Evolutionary conservation across 495 filamentous ascomycete species (phyloP).

Genomic region (Jackrogersella minutella): DNA sequence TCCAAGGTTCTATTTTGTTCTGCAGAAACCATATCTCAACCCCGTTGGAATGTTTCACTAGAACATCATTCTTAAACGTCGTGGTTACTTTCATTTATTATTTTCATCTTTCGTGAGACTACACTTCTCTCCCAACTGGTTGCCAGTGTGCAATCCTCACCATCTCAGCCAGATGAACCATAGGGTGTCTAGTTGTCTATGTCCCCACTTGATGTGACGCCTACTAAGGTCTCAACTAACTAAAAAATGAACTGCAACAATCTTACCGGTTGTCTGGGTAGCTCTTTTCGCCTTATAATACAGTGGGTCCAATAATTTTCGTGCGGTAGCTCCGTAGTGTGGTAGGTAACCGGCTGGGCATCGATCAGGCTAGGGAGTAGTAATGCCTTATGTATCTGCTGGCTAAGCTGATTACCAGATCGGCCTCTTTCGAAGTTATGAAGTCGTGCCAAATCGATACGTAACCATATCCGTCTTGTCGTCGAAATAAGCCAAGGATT

Average conservation of each 20-base stretch:
- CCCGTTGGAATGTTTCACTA: too few species aligned
- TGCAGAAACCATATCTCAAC: background rate
- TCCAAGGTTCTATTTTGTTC: background rate
- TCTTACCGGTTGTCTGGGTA: slow-evolving; percentile 1
- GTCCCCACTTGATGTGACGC: background rate
- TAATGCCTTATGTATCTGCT: slow-evolving; percentile 3
- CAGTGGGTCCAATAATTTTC: slow-evolving; percentile 13
- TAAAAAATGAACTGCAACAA: background rate
- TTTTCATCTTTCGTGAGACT: background rate
- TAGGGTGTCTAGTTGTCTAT: too few species aligned
- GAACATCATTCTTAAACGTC: too few species aligned
- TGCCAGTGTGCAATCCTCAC: background rate
- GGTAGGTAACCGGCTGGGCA: slow-evolving; percentile 21
- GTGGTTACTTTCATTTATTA: background rate
- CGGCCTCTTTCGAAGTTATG: background rate
- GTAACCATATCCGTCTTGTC: background rate
- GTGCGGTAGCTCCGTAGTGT: background rate
- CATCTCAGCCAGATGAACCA: background rate
- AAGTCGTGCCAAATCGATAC: slow-evolving; percentile 1
- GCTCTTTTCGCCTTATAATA: slow-evolving; percentile 4
- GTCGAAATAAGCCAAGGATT: background rate
- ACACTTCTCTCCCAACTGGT: background rate
- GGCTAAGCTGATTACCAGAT: background rate
- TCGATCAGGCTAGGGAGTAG: slow-evolving; percentile 20
- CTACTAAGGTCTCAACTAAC: background rate